phyloP scores from a whole-genome alignment of 2,329 filamentous ascomycete species.

The Fusarium acutatum region DNA sequence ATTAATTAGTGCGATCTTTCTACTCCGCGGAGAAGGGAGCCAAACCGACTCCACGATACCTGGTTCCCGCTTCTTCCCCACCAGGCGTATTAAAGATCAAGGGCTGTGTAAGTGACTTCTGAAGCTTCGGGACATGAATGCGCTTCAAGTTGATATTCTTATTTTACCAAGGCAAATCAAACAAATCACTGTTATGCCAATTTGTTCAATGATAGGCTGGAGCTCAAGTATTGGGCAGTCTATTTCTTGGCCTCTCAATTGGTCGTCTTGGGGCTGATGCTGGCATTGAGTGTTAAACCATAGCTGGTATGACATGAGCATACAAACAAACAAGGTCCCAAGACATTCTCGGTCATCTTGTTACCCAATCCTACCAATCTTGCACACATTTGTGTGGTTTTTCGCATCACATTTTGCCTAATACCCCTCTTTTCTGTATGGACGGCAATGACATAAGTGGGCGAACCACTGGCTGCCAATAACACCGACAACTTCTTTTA shows the following conservation, averaged over 20 bases:
- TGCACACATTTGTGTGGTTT: neutral
- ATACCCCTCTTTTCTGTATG: neutral
- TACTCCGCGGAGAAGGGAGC: neutral
- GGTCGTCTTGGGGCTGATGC: neutral
- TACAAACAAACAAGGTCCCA: neutral
- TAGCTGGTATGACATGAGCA: neutral
- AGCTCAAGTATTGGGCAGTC: neutral
- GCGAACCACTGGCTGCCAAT: conserved; percentile 15
- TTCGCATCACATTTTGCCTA: neutral
- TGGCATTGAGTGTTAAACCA: neutral
- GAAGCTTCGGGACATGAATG: neutral
- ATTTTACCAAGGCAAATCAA: neutral
- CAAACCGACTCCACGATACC: neutral
- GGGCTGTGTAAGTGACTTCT: neutral
- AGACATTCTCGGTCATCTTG: neutral
- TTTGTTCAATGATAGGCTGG: neutral
- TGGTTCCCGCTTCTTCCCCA: neutral
- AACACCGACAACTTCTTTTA: neutral
- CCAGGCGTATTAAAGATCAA: neutral
- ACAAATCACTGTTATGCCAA: neutral
- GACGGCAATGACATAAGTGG: neutral
- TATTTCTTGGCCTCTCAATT: neutral
- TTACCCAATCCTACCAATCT: neutral
- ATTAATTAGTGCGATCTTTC: neutral
- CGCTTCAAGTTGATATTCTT: neutral